Percentiles rank a stretch among this genome's conserved stretches.
Evolutionary conservation across 805 yeast genomes (phyloP).

Genomic region (Wickerhamiella slavikovae): DNA sequence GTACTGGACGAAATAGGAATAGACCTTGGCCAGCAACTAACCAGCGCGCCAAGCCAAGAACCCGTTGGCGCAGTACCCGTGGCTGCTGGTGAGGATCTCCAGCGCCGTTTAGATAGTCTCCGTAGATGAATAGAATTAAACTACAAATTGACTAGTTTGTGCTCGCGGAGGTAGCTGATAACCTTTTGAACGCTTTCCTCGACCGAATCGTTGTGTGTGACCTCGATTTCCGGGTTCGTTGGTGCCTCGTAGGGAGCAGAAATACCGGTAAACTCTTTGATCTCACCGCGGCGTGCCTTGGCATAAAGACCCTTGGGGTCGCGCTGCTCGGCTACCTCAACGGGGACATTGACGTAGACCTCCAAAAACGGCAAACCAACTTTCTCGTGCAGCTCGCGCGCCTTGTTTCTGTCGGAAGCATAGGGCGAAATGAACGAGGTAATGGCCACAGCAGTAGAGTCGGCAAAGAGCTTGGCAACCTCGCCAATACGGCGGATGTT

Average conservation of each 20-base stretch:
- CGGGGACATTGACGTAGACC: constrained; percentile 82
- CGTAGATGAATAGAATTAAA: constrained; percentile 24
- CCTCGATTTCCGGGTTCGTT: constrained; percentile 58
- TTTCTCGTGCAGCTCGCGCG: constrained; percentile 65
- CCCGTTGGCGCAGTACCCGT: constrained; percentile 17
- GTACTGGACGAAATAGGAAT: constrained; percentile 94
- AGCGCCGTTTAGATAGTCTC: constrained; percentile 69
- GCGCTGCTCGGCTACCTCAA: constrained; percentile 86
- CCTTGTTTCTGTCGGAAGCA: constrained; percentile 61
- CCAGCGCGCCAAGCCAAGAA: constrained; percentile 31
- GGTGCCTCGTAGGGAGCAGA: constrained; percentile 96
- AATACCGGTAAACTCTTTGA: constrained; percentile 87
- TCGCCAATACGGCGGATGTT: constrained; percentile 89
- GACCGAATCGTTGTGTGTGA: constrained; percentile 49
- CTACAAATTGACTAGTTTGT: constrained; percentile 2
- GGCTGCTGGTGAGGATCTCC: constrained; percentile 59
- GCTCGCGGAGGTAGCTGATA: constrained; percentile 27
- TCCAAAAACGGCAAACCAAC: constrained; percentile 69
- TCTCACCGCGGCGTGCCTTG: constrained; percentile 88
- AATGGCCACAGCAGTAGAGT: constrained; percentile 68
- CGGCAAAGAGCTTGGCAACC: constrained; percentile 85
- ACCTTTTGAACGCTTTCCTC: constrained; percentile 68
- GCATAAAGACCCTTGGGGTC: constrained; percentile 95
- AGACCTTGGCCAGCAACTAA: constrained; percentile 36
- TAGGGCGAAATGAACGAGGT: constrained; percentile 92